Base-by-base conservation (phyloP, 306 rosid species). In the Mucuna pruriens region DNA sequence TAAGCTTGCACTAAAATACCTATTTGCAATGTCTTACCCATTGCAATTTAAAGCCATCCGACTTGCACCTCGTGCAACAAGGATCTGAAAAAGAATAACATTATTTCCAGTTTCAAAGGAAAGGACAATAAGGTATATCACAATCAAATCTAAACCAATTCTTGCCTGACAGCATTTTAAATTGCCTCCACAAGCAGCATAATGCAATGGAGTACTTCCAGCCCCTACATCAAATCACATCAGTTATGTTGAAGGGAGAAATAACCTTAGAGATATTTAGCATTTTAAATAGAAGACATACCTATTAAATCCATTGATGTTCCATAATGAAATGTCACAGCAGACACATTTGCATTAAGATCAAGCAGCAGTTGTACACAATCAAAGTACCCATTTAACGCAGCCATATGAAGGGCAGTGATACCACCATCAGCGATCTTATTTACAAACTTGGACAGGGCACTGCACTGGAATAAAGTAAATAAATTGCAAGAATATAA, bases 101-200 rank as follows among this genome's bases (percentile, higher is more conserved):
- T 76, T 16, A 77, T 15, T 63, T 77, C 54, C n/a, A 60, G 73
- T 77, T 60, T 80, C 57, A 83, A 60, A 12, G 69, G 83, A 80
- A 83, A 69, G 57, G 39, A 79, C 6, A 75, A 34, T 6, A 65
- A 55, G 13, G 57, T 44, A 80, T 42, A 71, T 16, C 84, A 48
- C 33, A 52, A 52, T 60, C 31, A 81, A 73, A 25, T 25, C 8
- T 22, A 31, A 81, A 49, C 22, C 68, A 69, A 55, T 39, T 84
- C 96, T 88, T 95, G 80, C 99, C 99, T 95, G 98, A 80, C 98
- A 95, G 79, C 99, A 93, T 83, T 93, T 95, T 85, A 91, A 85
- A 85, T 95, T 95, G 42, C 99, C 99, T 84, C 99, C 99, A 86
- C 97, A 95, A 75, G 99, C 97, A 80, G 98, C 97, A 82, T 95